Conservation (phyloP, 768 basidiomycete genomes). For the Lactarius hatsudake region DNA sequence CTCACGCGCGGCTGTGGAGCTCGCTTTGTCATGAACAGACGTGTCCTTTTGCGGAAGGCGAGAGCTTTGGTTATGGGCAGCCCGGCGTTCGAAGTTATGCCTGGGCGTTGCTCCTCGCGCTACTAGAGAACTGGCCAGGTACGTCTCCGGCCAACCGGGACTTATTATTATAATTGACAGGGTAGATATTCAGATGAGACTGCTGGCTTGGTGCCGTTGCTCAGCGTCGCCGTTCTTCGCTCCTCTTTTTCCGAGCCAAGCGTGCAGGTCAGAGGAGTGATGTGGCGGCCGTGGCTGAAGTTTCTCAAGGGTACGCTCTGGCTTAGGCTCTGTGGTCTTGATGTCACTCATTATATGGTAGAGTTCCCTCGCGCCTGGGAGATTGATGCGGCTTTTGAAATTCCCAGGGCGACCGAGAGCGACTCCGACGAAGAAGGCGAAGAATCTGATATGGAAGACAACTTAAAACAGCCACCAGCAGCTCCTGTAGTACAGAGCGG, state of each 20-base stretch:
- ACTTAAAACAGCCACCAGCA: constrained; percentile 30
- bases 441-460: constrained; percentile 37
- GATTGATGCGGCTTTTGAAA: constrained; percentile 36
- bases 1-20: constrained; percentile 59
- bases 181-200: constrained; percentile 29
- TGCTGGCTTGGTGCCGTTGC: constrained; percentile 39
- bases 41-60: constrained; percentile 43
- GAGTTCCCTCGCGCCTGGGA: constrained; percentile 69
- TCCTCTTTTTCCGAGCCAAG: constrained; percentile 74
- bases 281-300: constrained; percentile 69
- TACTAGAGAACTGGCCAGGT: constrained; percentile 51
- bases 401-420: constrained; percentile 34
- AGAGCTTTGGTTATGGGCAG: constrained; percentile 59
- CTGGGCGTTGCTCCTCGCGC: constrained; percentile 54
- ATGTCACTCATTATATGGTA: constrained; percentile 30
- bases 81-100: constrained; percentile 70
- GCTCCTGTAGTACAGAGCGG: not conserved
- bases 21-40: constrained; percentile 45
- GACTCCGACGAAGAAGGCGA: constrained; percentile 39
- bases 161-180: not conserved
- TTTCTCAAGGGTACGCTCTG: constrained; percentile 63
- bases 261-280: constrained; percentile 55
- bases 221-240: constrained; percentile 61
- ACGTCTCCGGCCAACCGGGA: not conserved
- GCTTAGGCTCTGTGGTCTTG: constrained; percentile 9